Evolutionary conservation across 495 filamentous ascomycete genomes (phyloP), one percentile per base, ranked within the genome.

Genomic region (Halenospora varia): DNA sequence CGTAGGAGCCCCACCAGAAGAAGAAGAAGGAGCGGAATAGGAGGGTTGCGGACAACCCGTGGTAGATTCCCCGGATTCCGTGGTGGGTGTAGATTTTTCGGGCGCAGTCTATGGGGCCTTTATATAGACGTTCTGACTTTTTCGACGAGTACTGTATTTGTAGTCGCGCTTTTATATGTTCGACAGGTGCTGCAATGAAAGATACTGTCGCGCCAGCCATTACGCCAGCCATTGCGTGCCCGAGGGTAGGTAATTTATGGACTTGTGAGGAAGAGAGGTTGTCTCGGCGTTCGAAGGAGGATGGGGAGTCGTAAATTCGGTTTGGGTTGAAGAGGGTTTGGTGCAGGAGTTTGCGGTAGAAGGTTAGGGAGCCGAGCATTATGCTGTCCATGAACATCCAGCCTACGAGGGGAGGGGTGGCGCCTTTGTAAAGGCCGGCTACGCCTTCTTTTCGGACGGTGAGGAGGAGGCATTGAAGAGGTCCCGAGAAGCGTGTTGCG

Each of bases 311-410:
- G 55, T 54, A 61, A 48, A 35, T 77, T 66, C 23, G 76, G 0
- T 82, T 77, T 23, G 75, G 77, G 42, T 82, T 82, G 74, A 94
- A 97, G 54, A 96, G 74, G 62, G 91, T 79, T 59, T 90, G 83
- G 48, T 85, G 83, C 1, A 98, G 75, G 23, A 96, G 62, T 18
- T 86, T 86, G 15, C 90, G 88, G 73, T 98, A 97, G 51, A 94
- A 80, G 25, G 88, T 93, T 53, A 98, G 77, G 17, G 88, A 92
- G 19, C 94, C 94, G 35, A 98, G 82, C 94, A 97, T 96, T 45
- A 96, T 74, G 57, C 83, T 88, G 71, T 97, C 93, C 93, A 97
- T 97, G 68, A 93, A 87, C 90, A 96, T 96, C 93, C 93, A 98
- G 58, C 94, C 94, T 56, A 96, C 82, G 51, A 96, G 73, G 42